Base-by-base conservation (phyloP, 495 filamentous ascomycete genomes). In the Rhypophila decipiens region DNA sequence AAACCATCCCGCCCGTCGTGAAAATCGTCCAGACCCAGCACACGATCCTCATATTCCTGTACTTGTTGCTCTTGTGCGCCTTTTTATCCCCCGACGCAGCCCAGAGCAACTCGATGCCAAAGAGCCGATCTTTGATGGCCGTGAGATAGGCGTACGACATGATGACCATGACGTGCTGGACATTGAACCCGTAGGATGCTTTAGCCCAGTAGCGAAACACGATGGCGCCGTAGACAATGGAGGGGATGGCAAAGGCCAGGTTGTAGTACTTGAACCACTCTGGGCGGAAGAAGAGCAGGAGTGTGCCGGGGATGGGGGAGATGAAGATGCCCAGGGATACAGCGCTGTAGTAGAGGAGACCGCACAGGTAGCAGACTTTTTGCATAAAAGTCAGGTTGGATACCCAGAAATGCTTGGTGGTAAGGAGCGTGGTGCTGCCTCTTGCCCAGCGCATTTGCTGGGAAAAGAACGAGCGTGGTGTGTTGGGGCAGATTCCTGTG, bases 261-360 rank as follows among this genome's bases (percentile, higher is more conserved):
- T 64, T 64, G 53, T 64, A 64, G 49, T 64, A 64, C 49, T 61
- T 59, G 53, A 61, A 64, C 56, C 53, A 64, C 22, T 59, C 43
- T 1, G 60, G 60, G 1, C 60, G 56, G 10, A 61, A 46, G n/a
- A 57, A 42, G 5, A 64, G 49, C 9, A 64, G 53, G 12, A 64
- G 48, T 0, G 56, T 61, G 2, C 60, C 60, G 12, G 58, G 58
- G 46, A 64, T 61, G 20, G 60, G 58, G 3, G 60, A 61, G 53
- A 64, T 59, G 56, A 64, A 64, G 41, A 61, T 64, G 35, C 60
- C 58, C 24, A 61, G 56, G 5, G 58, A 61, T 12, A 64, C 58
- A 46, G 60, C 60, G 0, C 56, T 61, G 51, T 61, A 64, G 53
- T 61, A 64, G n/a, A 64, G 56, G 7, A 64, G 56, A 22, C 60